Conservation (phyloP, 495 filamentous ascomycete genomes). For the Tuber indicum region DNA sequence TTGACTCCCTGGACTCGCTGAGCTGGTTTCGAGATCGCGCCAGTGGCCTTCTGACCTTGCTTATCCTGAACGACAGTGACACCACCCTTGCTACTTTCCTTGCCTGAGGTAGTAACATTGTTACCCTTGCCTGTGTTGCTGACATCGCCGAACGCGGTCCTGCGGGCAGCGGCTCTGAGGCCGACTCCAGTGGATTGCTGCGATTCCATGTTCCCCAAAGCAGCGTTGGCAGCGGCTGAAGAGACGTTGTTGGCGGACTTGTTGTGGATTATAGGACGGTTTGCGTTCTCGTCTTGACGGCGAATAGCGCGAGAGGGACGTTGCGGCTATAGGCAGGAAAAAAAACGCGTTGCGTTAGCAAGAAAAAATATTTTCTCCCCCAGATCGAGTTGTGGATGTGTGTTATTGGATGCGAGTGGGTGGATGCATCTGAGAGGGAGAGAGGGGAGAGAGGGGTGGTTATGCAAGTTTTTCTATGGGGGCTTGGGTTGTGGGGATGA, state of each 20-base stretch:
- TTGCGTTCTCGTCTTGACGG: slow-evolving; percentile 69
- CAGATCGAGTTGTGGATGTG: slow-evolving; percentile 16
- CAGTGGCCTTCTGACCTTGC: slow-evolving; percentile 22
- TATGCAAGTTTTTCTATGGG: slow-evolving; percentile 3
- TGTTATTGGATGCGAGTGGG: slow-evolving; percentile 23
- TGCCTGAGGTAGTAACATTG: slow-evolving; percentile 49
- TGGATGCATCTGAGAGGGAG: slow-evolving; percentile 9
- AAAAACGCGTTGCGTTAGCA: slow-evolving; percentile 33
- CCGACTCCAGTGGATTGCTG: slow-evolving; percentile 49
- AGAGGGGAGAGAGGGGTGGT: slow-evolving; percentile 18
- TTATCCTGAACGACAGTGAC: slow-evolving; percentile 40
- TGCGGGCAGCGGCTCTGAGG: slow-evolving; percentile 63
- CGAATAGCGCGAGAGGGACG: slow-evolving; percentile 57
- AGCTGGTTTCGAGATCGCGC: slow-evolving; percentile 40
- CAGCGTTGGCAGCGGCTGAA: slow-evolving; percentile 60
- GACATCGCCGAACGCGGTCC: slow-evolving; percentile 71
- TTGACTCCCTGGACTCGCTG: slow-evolving; percentile 33
- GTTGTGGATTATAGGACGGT: slow-evolving; percentile 44
- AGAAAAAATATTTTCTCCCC: slow-evolving; percentile 12
- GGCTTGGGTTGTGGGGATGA: slow-evolving; percentile 19
- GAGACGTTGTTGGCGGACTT: slow-evolving; percentile 24
- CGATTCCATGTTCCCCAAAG: slow-evolving; percentile 44
- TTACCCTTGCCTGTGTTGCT: slow-evolving; percentile 58
- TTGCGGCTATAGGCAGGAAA: slow-evolving; percentile 47
- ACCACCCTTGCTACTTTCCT: slow-evolving; percentile 42